phyloP scores from a whole-genome alignment of 352 stramenopile genomes.

The Elongisporangium senticosum region DNA sequence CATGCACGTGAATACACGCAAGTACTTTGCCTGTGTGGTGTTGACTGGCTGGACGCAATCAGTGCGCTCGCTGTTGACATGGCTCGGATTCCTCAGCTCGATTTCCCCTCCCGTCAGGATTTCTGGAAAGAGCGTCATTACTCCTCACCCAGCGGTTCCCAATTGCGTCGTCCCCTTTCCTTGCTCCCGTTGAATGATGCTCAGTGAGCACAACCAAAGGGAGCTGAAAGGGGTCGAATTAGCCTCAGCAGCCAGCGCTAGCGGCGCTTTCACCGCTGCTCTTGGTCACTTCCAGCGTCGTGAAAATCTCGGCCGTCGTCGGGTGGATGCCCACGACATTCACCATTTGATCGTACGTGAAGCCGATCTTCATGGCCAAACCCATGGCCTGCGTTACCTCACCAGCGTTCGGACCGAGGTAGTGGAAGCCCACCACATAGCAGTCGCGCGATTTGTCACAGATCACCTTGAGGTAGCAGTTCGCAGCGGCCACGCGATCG shows the following conservation, averaged over 20 bases:
- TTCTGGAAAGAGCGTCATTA: slow-evolving; percentile 80
- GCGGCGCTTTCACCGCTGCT: slow-evolving; percentile 89
- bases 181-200: neutral
- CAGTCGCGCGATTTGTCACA: slow-evolving; percentile 85
- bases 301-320: slow-evolving; percentile 95
- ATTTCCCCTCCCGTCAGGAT: slow-evolving; percentile 65
- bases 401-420: slow-evolving; percentile 96
- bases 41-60: too few relatives aligned
- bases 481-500: slow-evolving; percentile 48
- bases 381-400: slow-evolving; percentile 94
- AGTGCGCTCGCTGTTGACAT: neutral
- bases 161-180: slow-evolving; percentile 21
- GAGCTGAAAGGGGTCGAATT: slow-evolving; percentile 60
- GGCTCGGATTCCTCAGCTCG: slow-evolving; percentile 51
- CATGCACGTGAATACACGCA: too few relatives aligned
- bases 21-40: too few relatives aligned
- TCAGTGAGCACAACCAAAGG: slow-evolving; percentile 22
- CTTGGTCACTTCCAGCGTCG: slow-evolving; percentile 92
- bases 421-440: slow-evolving; percentile 96
- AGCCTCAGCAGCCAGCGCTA: slow-evolving; percentile 96
- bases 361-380: slow-evolving; percentile 92
- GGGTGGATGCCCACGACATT: slow-evolving; percentile 96
- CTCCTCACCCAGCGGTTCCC: slow-evolving; percentile 23
- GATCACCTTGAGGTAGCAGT: slow-evolving; percentile 95
- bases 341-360: slow-evolving; percentile 92